Conservation (phyloP, 2,329 filamentous ascomycete species). For the Daldinia sp. region DNA sequence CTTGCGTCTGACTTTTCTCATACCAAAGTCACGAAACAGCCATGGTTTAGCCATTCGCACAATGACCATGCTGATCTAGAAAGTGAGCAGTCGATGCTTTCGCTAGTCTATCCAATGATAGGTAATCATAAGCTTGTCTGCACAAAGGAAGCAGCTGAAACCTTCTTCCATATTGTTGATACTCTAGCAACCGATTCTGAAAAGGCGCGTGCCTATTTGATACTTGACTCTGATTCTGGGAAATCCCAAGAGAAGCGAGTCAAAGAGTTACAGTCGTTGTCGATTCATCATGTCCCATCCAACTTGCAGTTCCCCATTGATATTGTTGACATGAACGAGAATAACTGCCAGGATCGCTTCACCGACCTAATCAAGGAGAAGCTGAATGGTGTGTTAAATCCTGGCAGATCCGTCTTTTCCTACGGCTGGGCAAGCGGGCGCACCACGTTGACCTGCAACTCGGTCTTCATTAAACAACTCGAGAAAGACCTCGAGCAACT, state of each 20-base stretch:
- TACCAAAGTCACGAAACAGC: slow-evolving; percentile 51
- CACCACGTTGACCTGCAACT: slow-evolving; percentile 79
- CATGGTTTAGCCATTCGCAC: slow-evolving; percentile 68
- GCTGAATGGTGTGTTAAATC: slow-evolving; percentile 55
- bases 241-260: slow-evolving; percentile 46
- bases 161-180: slow-evolving; percentile 75
- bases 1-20: slow-evolving; percentile 81
- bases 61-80: slow-evolving; percentile 75
- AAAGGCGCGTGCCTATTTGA: slow-evolving; percentile 67
- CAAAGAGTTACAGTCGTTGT: slow-evolving; percentile 52
- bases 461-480: slow-evolving; percentile 74
- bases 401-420: slow-evolving; percentile 76
- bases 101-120: slow-evolving; percentile 73
- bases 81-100: slow-evolving; percentile 68
- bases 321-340: slow-evolving; percentile 63
- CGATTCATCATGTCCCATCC: slow-evolving; percentile 54
- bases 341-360: slow-evolving; percentile 38
- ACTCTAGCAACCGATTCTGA: slow-evolving; percentile 73
- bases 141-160: slow-evolving; percentile 72
- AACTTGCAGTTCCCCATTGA: slow-evolving; percentile 67
- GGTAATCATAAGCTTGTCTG: slow-evolving; percentile 69
- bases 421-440: slow-evolving; percentile 74
- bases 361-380: slow-evolving; percentile 52
- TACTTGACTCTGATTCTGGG: slow-evolving; percentile 60
- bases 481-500: slow-evolving; percentile 57